A percentile compares a stretch with the other conserved stretches of the same genome.
These are phyloP conservation scores for Zygnema cylindricum DNA, from an alignment of 139 green algal genomes.

Conservation along the genomic window DNA sequence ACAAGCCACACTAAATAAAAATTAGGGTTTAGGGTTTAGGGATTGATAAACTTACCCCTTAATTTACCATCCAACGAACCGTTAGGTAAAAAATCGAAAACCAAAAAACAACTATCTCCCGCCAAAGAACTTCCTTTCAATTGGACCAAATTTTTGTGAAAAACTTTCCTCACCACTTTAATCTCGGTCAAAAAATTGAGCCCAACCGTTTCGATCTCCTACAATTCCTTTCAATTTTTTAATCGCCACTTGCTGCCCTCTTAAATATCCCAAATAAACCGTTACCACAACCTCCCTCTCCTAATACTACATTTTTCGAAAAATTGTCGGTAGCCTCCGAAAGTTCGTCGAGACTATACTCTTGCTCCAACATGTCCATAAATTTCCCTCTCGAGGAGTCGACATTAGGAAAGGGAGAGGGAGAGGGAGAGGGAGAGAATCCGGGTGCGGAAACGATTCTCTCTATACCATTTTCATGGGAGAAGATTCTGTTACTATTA, in stretches of 20 bases:
- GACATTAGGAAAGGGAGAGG: neutral
- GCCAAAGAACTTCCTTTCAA: slow-evolving; percentile 26
- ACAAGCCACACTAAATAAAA: neutral
- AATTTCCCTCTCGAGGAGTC: neutral
- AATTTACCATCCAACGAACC: slow-evolving; percentile 26
- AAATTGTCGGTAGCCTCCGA: slow-evolving; percentile 15
- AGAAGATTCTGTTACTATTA: too few relatives aligned
- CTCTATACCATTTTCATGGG: too few relatives aligned
- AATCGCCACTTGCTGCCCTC: neutral
- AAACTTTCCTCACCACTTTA: slow-evolving; percentile 28
- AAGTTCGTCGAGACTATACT: neutral
- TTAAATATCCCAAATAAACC: neutral
- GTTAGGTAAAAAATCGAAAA: slow-evolving; percentile 51
- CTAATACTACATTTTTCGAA: neutral
- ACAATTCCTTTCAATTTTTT: neutral
- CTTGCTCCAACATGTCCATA: neutral
- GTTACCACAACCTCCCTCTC: neutral
- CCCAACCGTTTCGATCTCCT: neutral
- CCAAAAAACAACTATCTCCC: slow-evolving; percentile 10
- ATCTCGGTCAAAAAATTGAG: slow-evolving; percentile 37
- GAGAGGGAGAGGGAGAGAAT: neutral
- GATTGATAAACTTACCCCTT: neutral
- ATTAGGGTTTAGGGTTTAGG: neutral
- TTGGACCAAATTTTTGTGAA: slow-evolving; percentile 33
- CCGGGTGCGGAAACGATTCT: too few relatives aligned